Base-by-base conservation (phyloP, 805 yeast genomes). In the Saccharomycopsis sp. region DNA sequence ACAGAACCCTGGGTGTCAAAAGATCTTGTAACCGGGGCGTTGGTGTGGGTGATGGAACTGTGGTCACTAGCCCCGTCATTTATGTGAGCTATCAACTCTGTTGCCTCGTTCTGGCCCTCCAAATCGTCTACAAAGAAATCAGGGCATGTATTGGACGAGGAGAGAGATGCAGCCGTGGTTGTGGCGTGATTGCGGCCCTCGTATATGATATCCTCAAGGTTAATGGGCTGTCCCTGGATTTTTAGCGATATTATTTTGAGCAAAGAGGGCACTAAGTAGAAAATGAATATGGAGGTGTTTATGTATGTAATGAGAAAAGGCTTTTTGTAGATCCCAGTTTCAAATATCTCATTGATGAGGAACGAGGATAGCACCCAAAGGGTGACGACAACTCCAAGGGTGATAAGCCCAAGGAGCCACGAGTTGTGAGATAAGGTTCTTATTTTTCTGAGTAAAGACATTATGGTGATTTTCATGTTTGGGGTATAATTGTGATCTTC, bases 281-380 rank as follows among this genome's bases (percentile, higher is more conserved):
- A 75, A 5, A 83, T 77, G 70, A 94, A 94, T 2, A 94, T 81
- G 0, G 90, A 85, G 0, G 98, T 92, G 73, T 92, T 94, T 65
- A 93, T 71, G 73, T 93, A 94, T 1, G 99, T 94, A 64, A 94
- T 88, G 62, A 92, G 81, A 68, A 90, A 92, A 17, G 99, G 99
- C 72, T 94, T 94, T 53, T 90, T 73, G 70, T 90, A 94, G 25
- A 78, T 73, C 59, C 79, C 81, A 53, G 80, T 78, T 64, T 85
- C 90, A 65, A 89, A 87, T 47, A 89, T 75, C 50, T 83, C 85
- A 70, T 89, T 91, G 42, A 94, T 86, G 53, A 93, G 70, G 65
- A 91, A 93, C 2, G 96, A 89, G 2, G 97, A 89, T 42, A 87
- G 73, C 9, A 94, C 97, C 99, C 99, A 93, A 23, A 90, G 79